Percentiles rank a stretch among this genome's conserved stretches.
Conservation (phyloP, 2,329 filamentous ascomycete genomes). For the Lecanoromycetidae sp. region DNA sequence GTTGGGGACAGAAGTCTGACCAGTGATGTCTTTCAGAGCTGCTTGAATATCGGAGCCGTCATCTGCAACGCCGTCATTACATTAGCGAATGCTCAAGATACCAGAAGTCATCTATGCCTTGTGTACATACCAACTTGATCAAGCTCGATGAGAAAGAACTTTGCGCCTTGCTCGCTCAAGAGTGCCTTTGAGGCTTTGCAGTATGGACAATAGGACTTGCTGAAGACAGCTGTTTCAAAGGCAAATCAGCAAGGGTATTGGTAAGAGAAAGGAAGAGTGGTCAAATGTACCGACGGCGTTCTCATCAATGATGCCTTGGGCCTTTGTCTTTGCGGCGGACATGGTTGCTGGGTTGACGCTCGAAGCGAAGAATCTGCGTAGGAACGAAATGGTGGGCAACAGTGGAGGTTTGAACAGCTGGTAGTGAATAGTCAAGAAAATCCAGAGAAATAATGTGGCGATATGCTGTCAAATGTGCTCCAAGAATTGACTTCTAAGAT, state of each 20-base stretch:
- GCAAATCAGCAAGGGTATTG: background rate
- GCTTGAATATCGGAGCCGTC: slow-evolving; percentile 75
- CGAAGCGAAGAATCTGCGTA: slow-evolving; percentile 59
- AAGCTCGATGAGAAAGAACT: slow-evolving; percentile 67
- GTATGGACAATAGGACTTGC: slow-evolving; percentile 94
- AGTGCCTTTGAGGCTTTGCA: slow-evolving; percentile 68
- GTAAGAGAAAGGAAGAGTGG: background rate
- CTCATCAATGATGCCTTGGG: slow-evolving; percentile 74
- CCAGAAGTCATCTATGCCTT: background rate
- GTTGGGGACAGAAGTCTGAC: slow-evolving; percentile 87
- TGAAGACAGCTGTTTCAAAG: slow-evolving; percentile 65
- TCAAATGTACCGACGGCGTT: slow-evolving; percentile 62
- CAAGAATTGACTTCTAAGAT: too few relatives aligned
- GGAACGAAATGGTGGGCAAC: slow-evolving; percentile 47
- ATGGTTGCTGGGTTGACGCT: slow-evolving; percentile 51
- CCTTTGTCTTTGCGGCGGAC: slow-evolving; percentile 73
- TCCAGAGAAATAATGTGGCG: too few relatives aligned
- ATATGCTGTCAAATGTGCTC: too few relatives aligned
- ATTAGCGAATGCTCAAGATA: background rate
- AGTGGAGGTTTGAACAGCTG: background rate
- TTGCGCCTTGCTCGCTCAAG: slow-evolving; percentile 56
- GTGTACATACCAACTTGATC: slow-evolving; percentile 60
- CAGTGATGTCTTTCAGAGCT: slow-evolving; percentile 65
- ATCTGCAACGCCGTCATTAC: slow-evolving; percentile 36
- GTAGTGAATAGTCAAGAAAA: too few relatives aligned